A percentile compares a stretch with the other conserved stretches of the same genome.
Evolutionary conservation across 495 filamentous ascomycete genomes (phyloP).

Genomic region (Tuber magnatum): DNA sequence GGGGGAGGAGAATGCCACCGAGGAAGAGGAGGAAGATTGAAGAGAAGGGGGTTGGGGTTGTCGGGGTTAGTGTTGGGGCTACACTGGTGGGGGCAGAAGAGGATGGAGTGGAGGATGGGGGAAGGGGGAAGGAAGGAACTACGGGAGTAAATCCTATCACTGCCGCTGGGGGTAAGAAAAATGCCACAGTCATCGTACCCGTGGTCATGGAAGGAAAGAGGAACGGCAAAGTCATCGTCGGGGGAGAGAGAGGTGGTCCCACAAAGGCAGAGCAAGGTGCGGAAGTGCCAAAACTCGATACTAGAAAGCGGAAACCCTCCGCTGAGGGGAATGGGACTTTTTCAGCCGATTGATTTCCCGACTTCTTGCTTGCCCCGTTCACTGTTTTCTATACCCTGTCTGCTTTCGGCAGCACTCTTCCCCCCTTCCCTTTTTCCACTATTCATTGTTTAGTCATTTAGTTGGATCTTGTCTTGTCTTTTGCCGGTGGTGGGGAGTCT

Average conservation of each 20-base stretch:
- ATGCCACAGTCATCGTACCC: neutral
- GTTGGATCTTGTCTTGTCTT: neutral
- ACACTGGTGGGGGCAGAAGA: neutral
- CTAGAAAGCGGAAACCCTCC: neutral
- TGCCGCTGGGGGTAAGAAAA: neutral
- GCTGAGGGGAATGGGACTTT: neutral
- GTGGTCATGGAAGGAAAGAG: neutral
- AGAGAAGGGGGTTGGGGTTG: neutral
- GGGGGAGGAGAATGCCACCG: constrained; percentile 7
- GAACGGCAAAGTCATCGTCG: neutral
- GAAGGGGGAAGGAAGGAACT: neutral
- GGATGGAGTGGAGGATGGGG: neutral
- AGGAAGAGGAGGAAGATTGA: neutral
- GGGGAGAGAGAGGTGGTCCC: neutral
- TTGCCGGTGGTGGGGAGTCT: neutral
- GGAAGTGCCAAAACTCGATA: neutral
- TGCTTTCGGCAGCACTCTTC: neutral
- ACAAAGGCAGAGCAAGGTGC: neutral
- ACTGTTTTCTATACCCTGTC: neutral
- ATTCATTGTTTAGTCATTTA: neutral
- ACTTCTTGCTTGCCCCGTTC: neutral
- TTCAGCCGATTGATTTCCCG: neutral
- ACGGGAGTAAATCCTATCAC: neutral
- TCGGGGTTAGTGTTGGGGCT: neutral
- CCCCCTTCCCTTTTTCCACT: neutral